Conservation (phyloP, 139 green algal genomes). For the Picochlorum sp. region DNA sequence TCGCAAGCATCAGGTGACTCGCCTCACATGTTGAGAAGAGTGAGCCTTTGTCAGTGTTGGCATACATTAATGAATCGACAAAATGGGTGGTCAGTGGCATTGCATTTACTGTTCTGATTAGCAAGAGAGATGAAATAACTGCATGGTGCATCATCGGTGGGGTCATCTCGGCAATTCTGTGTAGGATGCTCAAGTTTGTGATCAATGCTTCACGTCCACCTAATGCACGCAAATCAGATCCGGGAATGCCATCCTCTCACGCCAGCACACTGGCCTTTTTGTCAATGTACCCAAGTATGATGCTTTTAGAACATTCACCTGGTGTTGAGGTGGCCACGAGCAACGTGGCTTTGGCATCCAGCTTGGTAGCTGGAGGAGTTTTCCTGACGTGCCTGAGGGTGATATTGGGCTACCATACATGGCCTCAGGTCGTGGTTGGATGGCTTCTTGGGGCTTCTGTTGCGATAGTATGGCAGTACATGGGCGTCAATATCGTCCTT, state of each 20-base stretch:
- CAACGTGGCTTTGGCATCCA: neutral
- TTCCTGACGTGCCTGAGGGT: slow-evolving; percentile 58
- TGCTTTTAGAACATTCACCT: neutral
- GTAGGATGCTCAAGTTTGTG: slow-evolving; percentile 47
- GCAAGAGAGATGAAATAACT: slow-evolving; percentile 31
- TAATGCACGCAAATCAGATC: slow-evolving; percentile 49
- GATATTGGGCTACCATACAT: slow-evolving; percentile 56
- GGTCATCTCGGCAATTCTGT: slow-evolving; percentile 13
- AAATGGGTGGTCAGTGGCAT: slow-evolving; percentile 58
- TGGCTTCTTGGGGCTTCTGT: slow-evolving; percentile 31
- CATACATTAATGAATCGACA: slow-evolving; percentile 33
- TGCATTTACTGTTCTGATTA: slow-evolving; percentile 40
- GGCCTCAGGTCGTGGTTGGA: slow-evolving; percentile 53
- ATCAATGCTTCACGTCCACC: slow-evolving; percentile 61
- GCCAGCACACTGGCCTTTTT: slow-evolving; percentile 56
- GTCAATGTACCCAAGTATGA: slow-evolving; percentile 35
- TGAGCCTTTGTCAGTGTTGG: neutral
- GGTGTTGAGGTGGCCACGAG: neutral
- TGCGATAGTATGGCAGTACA: slow-evolving; percentile 16
- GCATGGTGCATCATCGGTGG: slow-evolving; percentile 35
- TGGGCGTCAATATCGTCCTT: neutral
- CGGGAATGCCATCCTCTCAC: slow-evolving; percentile 63
- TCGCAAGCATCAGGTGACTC: too few species aligned
- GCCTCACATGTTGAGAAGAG: too few species aligned
- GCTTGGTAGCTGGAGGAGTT: neutral